Conservation (phyloP, 2,329 filamentous ascomycete species). For the Fusarium zealandicum region DNA sequence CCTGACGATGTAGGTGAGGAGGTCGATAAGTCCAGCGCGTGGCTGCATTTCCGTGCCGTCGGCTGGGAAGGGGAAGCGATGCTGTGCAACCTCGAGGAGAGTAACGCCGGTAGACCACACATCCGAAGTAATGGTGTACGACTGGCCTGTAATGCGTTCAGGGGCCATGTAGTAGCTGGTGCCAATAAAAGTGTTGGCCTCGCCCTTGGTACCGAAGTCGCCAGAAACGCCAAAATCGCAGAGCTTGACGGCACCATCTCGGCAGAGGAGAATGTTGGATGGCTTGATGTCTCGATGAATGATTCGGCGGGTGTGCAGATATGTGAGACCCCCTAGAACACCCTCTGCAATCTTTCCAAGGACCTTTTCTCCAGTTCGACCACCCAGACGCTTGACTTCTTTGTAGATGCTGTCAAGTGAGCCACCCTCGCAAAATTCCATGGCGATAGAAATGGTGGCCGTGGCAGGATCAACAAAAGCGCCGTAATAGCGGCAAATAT, state of each 20-base stretch:
- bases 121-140: constrained; percentile 97
- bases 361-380: constrained; percentile 95
- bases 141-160: constrained; percentile 95
- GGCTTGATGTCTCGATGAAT: constrained; percentile 99
- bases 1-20: constrained; percentile 95
- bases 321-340: constrained; percentile 90
- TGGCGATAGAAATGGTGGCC: constrained; percentile 95
- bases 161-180: constrained; percentile 99
- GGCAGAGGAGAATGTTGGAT: constrained; percentile 92
- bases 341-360: constrained; percentile 96
- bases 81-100: constrained; percentile 97
- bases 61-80: constrained; percentile 96
- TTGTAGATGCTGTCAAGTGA: constrained; percentile 96
- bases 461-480: constrained; percentile 96
- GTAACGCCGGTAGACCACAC: constrained; percentile 98
- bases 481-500: constrained; percentile 97
- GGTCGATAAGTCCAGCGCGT: constrained; percentile 88
- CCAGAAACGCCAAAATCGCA: constrained; percentile 98
- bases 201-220: constrained; percentile 97
- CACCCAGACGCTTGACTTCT: constrained; percentile 94
- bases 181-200: constrained; percentile 98
- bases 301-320: constrained; percentile 94
- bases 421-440: constrained; percentile 98
- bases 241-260: constrained; percentile 92
- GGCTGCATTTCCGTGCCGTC: constrained; percentile 97